Base-by-base conservation (phyloP, 2,329 filamentous ascomycete genomes). In the Nakataea oryzae region DNA sequence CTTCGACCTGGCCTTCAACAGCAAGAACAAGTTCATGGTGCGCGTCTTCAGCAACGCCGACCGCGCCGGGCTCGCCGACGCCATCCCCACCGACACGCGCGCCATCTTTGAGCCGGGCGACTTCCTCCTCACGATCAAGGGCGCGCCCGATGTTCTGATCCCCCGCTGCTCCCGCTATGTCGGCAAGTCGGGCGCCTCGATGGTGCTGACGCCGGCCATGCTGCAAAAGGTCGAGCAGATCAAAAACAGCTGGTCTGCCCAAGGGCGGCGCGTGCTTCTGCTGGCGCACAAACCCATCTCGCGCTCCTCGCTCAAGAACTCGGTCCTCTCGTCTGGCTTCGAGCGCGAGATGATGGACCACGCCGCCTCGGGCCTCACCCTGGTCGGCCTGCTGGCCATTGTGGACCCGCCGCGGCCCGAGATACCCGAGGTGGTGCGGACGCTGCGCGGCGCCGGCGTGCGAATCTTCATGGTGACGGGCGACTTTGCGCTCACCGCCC, bases 21-120 rank as follows among this genome's bases (percentile, higher is more conserved):
- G 87, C 74, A 90, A 90, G 77, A 92, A 91, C 75, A 93, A 93
- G 73, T 92, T 86, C 70, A 92, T 91, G 85, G 82, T 92, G 62
- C 80, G 84, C 41, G 81, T 86, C 0, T 82, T 87, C 59, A 77
- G 77, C 2, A 66, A 81, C 54, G 73, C 72, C 2, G 70, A 74
- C 32, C 70, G 72, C n/a, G 72, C 75, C 50, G 74, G 74, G 21
- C 66, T 78, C 41, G 58, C 64, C 2, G 62, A 72, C n/a, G 78
- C 77, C 1, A 65, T 82, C 4, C 71, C 76, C 0, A 61, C 68
- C 3, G 68, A 66, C 8, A 75, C 75, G 26, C 73, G 71, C 1
- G 64, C 70, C 6, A 62, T 66, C 1, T 79, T 78, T 66, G 65
- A 69, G 26, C 68, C 71, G 0, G 69, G 68, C 9, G 77, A 79